These are phyloP conservation scores for Daldinia bambusicola DNA, from an alignment of 495 filamentous ascomycete species.

Conservation along the genomic window DNA sequence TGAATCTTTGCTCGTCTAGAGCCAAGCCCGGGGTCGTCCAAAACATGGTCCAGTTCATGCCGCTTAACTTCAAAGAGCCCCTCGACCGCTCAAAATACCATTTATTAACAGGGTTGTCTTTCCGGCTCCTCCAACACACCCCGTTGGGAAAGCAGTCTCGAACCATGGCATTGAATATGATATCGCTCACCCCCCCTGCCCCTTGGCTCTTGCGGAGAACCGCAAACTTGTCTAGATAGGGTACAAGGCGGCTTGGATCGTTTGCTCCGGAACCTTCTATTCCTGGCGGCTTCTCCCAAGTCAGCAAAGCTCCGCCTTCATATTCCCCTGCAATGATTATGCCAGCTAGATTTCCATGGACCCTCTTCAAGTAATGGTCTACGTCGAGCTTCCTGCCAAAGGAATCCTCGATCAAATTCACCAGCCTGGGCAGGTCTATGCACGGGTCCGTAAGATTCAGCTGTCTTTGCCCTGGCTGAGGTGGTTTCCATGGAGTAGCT, in stretches of 20 bases:
- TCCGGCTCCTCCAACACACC: slow-evolving; percentile 83
- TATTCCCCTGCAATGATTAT: slow-evolving; percentile 96
- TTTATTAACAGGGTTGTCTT: slow-evolving; percentile 87
- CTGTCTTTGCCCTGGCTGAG: slow-evolving; percentile 60
- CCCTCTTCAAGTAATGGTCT: slow-evolving; percentile 79
- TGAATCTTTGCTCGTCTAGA: slow-evolving; percentile 65
- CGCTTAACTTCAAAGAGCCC: slow-evolving; percentile 81
- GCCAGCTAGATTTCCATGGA: slow-evolving; percentile 82
- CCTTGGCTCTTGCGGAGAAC: slow-evolving; percentile 90
- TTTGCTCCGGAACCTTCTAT: slow-evolving; percentile 64
- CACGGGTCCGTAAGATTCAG: slow-evolving; percentile 77
- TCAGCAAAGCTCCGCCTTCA: slow-evolving; percentile 93
- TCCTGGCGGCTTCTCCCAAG: slow-evolving; percentile 85
- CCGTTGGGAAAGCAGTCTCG: slow-evolving; percentile 83
- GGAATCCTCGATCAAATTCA: slow-evolving; percentile 92
- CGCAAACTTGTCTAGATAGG: slow-evolving; percentile 98
- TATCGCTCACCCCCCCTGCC: slow-evolving; percentile 89
- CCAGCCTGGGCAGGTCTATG: slow-evolving; percentile 83
- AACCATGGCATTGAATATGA: slow-evolving; percentile 96
- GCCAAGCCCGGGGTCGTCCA: slow-evolving; percentile 81
- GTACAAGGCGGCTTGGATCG: slow-evolving; percentile 71
- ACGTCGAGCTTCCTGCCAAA: slow-evolving; percentile 88
- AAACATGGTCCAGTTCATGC: slow-evolving; percentile 93
- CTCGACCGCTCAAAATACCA: slow-evolving; percentile 94
- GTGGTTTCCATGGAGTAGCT: slow-evolving; percentile 70